Evolutionary conservation across 768 basidiomycete species (phyloP).

Genomic region (Trametes sanguinea): DNA sequence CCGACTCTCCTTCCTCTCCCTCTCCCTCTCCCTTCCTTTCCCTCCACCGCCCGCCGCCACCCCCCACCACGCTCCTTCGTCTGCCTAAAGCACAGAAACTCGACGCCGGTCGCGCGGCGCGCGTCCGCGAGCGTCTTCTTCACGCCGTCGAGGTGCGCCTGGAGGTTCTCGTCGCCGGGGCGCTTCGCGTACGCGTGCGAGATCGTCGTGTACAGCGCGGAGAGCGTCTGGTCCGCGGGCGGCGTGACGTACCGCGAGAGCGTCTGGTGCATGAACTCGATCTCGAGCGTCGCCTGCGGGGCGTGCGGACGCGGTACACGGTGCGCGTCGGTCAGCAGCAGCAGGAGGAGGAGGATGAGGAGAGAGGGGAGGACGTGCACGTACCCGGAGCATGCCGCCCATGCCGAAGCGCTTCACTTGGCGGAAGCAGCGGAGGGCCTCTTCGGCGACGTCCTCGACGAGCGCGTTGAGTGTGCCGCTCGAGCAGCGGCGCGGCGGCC

Average conservation of each 20-base stretch:
- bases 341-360: background rate
- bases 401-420: constrained; percentile 92
- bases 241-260: constrained; percentile 85
- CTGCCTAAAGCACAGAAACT: constrained; percentile 91
- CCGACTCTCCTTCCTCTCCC: constrained; percentile 14
- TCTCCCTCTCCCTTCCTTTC: background rate
- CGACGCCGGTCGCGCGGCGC: constrained; percentile 87
- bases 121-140: constrained; percentile 89
- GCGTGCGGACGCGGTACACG: background rate
- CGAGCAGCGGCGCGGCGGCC: constrained; percentile 75
- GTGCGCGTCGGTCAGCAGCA: background rate
- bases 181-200: constrained; percentile 89
- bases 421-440: constrained; percentile 83
- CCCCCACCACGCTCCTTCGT: constrained; percentile 48
- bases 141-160: constrained; percentile 84
- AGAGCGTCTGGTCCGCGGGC: constrained; percentile 78
- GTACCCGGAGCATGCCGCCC: constrained; percentile 96
- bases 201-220: constrained; percentile 92
- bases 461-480: constrained; percentile 80
- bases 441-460: constrained; percentile 80
- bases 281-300: constrained; percentile 92
- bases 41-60: constrained; percentile 12
- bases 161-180: constrained; percentile 83
- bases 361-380: constrained; percentile 32
- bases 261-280: constrained; percentile 98